phyloP scores from a whole-genome alignment of 495 filamentous ascomycete species.

The Thozetella sp. region DNA sequence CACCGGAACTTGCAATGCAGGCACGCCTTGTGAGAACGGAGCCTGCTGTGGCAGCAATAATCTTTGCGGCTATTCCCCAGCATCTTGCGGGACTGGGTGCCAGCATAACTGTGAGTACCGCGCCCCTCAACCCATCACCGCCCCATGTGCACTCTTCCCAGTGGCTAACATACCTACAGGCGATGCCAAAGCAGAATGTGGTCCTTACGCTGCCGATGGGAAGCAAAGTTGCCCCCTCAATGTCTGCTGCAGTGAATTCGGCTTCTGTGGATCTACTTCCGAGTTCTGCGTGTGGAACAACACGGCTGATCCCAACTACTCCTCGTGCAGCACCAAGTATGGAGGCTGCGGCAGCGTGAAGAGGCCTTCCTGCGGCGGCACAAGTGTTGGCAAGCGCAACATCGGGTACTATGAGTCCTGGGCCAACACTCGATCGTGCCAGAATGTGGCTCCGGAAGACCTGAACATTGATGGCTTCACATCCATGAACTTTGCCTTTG shows the following conservation, averaged over 20 bases:
- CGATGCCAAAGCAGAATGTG: not conserved
- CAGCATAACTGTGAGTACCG: not conserved
- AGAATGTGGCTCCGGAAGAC: slow-evolving; percentile 9
- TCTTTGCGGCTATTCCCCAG: slow-evolving; percentile 20
- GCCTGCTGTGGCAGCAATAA: slow-evolving; percentile 23
- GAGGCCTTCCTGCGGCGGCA: not conserved
- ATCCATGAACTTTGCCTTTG: slow-evolving; percentile 27
- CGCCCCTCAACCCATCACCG: not conserved
- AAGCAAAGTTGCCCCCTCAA: slow-evolving; percentile 3
- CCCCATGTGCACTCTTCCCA: not conserved
- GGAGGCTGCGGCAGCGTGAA: not conserved
- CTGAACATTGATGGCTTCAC: slow-evolving; percentile 11
- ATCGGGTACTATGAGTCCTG: slow-evolving; percentile 17
- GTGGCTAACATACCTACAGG: not conserved
- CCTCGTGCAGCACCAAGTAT: not conserved
- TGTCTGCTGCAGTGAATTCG: slow-evolving; percentile 6
- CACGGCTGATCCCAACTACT: too few species aligned
- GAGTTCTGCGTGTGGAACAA: not conserved
- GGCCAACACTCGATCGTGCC: slow-evolving; percentile 5
- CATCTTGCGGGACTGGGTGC: not conserved
- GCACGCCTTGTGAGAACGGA: slow-evolving; percentile 22
- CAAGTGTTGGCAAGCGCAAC: not conserved
- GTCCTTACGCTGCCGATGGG: not conserved
- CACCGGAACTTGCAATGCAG: slow-evolving; percentile 11
- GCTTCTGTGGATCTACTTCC: not conserved